Base-by-base conservation (phyloP, 495 filamentous ascomycete genomes). In the Xylaria bambusicola region DNA sequence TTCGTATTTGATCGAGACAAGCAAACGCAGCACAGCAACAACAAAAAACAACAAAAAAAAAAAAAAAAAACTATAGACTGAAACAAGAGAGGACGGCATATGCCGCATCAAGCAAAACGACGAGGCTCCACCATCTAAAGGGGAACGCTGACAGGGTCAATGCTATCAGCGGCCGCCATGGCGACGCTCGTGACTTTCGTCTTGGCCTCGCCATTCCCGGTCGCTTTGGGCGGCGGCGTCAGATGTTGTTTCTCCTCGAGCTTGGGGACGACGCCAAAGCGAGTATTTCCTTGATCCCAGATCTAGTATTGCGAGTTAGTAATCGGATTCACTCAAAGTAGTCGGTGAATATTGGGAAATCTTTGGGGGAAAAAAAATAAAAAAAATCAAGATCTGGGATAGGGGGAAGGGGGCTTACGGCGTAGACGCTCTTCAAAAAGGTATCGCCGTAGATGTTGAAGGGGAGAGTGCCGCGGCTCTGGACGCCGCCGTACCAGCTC, bases 391-490 rank as follows among this genome's bases (percentile, higher is more conserved):
- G n/a, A n/a, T n/a, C n/a, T n/a, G n/a, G n/a, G n/a, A n/a, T n/a
- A n/a, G n/a, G n/a, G n/a, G 54, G 45, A 17, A 44, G 13, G 41
- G 38, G 23, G 78, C 85, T 81, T 71, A 89, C 86, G 56, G 85
- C 86, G 69, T 91, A 92, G 49, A 90, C 76, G n/a, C 80, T 83
- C 79, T 89, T 90, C 71, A 93, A 71, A 68, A 89, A 91, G 1
- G 83, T 84, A 66, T 86, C 86, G 20, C 90, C 90, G 18, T 91
- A 74, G 51, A 93, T 88, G 68, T 93, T 88, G 61, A 91, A 86
- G 9, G 76, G 71, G 73, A 84, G 77, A 53, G 73, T 68, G 12
- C 89, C 89, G 35, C 89, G 78, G 17, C 82, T 86, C 75, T 93
- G 90, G 42, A 93, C 86, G 6, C 88, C 88, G 13, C 89, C 90